A percentile compares a stretch with the other conserved stretches of the same genome.
These are phyloP conservation scores for Penicillium sp. DNA, from an alignment of 2,329 filamentous ascomycete genomes.

Conservation along the genomic window DNA sequence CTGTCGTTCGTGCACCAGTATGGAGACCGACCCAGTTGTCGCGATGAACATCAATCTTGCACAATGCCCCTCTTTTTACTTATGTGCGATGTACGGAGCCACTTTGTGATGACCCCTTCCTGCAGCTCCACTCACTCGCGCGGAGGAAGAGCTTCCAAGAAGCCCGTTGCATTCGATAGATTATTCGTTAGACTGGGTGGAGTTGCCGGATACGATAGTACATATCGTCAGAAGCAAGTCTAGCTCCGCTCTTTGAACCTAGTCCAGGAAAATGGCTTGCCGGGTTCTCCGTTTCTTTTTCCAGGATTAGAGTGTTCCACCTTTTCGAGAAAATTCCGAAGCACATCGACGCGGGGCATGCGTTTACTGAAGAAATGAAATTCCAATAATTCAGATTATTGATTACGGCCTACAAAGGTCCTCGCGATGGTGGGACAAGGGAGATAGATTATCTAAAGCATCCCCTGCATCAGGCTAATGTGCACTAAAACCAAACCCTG, in stretches of 20 bases:
- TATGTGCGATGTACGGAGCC: not conserved
- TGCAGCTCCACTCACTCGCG: not conserved
- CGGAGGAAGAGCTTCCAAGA: not conserved
- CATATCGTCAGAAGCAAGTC: not conserved
- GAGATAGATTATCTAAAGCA: not conserved
- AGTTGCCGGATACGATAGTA: not conserved
- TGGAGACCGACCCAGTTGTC: not conserved
- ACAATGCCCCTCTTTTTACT: not conserved
- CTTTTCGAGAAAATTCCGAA: conserved; percentile 27
- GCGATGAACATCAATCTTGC: not conserved
- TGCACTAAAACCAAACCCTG: not conserved
- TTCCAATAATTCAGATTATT: not conserved
- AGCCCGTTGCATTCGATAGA: not conserved
- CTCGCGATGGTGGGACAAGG: not conserved
- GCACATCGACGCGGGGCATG: conserved; percentile 11
- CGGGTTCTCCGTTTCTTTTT: conserved; percentile 9
- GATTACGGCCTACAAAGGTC: not conserved
- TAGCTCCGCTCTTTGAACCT: conserved; percentile 13
- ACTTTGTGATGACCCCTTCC: not conserved
- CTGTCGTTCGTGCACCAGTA: not conserved
- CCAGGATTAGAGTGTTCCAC: conserved; percentile 12
- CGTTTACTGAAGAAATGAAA: not conserved
- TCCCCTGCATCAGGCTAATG: not conserved
- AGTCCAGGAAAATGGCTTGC: conserved; percentile 2
- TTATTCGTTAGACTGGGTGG: conserved; percentile 4